phyloP scores from a whole-genome alignment of 495 filamentous ascomycete species.

The Penicillium daleae region DNA sequence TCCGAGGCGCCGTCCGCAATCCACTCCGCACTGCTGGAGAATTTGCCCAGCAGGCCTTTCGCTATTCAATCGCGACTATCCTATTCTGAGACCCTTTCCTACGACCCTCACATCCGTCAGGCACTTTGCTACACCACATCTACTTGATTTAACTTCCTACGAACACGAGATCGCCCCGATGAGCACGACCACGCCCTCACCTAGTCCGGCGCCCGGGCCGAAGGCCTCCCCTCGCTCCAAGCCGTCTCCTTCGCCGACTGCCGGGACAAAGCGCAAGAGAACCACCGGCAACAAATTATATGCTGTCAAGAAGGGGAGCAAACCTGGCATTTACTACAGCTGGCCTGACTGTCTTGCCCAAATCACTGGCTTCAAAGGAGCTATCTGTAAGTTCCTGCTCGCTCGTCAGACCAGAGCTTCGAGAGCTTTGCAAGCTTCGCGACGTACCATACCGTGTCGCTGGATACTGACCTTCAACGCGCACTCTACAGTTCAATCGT shows the following conservation, averaged over 20 bases:
- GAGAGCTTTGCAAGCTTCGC: not conserved
- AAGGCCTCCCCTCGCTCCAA: constrained; percentile 35
- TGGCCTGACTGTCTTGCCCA: constrained; percentile 84
- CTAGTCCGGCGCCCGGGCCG: constrained; percentile 39
- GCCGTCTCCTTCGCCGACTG: constrained; percentile 42
- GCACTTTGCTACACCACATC: not conserved
- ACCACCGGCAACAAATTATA: constrained; percentile 73
- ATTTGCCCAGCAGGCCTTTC: constrained; percentile 18
- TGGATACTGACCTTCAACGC: not conserved
- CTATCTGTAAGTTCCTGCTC: constrained; percentile 65
- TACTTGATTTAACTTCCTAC: not conserved
- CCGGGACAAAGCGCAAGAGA: constrained; percentile 69
- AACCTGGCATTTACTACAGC: constrained; percentile 82
- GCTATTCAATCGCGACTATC: not conserved
- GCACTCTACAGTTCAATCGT: constrained; percentile 72
- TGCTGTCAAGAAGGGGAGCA: constrained; percentile 76
- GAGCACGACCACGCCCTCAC: constrained; percentile 45
- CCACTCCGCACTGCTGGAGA: constrained; percentile 25
- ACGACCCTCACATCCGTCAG: not conserved
- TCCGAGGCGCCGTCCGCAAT: constrained; percentile 35
- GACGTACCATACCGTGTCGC: not conserved
- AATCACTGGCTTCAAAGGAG: constrained; percentile 82
- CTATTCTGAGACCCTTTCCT: constrained; percentile 7
- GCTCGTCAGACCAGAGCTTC: not conserved
- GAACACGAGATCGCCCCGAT: constrained; percentile 22